Evolutionary conservation across 192 early-diverging fungal genomes (phyloP).

Genomic region (Coemansia sp.): DNA sequence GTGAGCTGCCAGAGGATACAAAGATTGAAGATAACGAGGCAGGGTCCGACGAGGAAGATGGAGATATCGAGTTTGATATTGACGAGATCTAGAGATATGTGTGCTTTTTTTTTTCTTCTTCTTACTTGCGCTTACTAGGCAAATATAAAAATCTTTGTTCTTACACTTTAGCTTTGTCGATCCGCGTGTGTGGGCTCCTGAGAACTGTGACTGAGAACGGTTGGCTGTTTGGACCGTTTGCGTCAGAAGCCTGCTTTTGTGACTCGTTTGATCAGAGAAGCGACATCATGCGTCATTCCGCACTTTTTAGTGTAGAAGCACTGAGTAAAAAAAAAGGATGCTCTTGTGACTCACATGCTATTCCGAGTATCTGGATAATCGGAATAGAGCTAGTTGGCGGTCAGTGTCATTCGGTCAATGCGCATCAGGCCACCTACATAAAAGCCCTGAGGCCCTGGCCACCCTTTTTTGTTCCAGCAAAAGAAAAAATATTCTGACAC

Average conservation of each 20-base stretch:
- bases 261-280: not conserved
- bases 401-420: not conserved
- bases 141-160: not conserved
- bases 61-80: constrained; percentile 93
- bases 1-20: constrained; percentile 88
- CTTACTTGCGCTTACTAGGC: not conserved
- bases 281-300: not conserved
- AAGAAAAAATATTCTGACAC: not conserved
- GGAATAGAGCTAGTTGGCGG: not conserved
- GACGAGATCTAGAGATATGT: constrained; percentile 66
- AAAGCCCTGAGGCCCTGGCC: not conserved
- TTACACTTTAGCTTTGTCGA: not conserved
- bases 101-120: not conserved
- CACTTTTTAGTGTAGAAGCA: not conserved
- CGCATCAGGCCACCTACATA: not conserved
- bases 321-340: not conserved
- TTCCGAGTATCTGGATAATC: not conserved
- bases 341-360: not conserved
- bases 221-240: not conserved
- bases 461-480: not conserved
- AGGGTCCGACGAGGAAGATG: constrained; percentile 63
- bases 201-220: not conserved
- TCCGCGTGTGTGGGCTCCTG: not conserved
- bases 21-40: constrained; percentile 35
- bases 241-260: not conserved